phyloP scores from a whole-genome alignment of 2,329 filamentous ascomycete species.

The Emydomyces testavorans region DNA sequence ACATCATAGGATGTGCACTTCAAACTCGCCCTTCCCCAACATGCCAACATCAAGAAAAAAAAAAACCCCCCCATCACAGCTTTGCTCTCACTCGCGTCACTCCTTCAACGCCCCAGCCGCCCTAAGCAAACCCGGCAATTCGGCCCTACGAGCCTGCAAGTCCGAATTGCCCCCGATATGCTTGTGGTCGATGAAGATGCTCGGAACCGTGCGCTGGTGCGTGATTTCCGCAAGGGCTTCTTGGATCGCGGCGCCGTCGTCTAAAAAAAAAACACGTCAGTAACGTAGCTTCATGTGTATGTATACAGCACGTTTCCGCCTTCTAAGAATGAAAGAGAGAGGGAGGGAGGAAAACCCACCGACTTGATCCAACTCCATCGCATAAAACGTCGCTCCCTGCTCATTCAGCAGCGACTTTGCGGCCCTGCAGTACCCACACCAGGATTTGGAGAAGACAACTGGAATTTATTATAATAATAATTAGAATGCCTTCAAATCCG shows the following conservation, averaged over 20 bases:
- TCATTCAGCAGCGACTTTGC: constrained; percentile 64
- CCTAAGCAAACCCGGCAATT: constrained; percentile 56
- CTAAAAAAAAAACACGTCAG: constrained; percentile 34
- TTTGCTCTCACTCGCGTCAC: constrained; percentile 7
- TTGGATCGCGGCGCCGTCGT: constrained; percentile 74
- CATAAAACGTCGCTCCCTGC: constrained; percentile 58
- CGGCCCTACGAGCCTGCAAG: constrained; percentile 52
- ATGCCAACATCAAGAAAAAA: background rate
- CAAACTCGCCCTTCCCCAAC: too few species aligned
- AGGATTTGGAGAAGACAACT: constrained; percentile 95
- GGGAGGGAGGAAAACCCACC: constrained; percentile 44
- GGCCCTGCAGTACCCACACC: constrained; percentile 82
- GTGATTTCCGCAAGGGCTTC: constrained; percentile 68
- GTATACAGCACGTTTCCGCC: too few species aligned
- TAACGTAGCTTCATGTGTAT: background rate
- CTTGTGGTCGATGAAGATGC: constrained; percentile 82
- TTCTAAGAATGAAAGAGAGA: background rate
- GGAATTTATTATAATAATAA: background rate
- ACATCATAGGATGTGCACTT: too few species aligned
- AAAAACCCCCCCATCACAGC: background rate
- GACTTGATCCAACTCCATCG: constrained; percentile 75
- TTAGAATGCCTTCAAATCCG: too few species aligned
- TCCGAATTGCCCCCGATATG: constrained; percentile 97
- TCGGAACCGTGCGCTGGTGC: constrained; percentile 80
- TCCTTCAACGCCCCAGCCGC: constrained; percentile 50